These are phyloP conservation scores for Primulina eburnea DNA, from an alignment of 257 asterid species.

Conservation along the genomic window DNA sequence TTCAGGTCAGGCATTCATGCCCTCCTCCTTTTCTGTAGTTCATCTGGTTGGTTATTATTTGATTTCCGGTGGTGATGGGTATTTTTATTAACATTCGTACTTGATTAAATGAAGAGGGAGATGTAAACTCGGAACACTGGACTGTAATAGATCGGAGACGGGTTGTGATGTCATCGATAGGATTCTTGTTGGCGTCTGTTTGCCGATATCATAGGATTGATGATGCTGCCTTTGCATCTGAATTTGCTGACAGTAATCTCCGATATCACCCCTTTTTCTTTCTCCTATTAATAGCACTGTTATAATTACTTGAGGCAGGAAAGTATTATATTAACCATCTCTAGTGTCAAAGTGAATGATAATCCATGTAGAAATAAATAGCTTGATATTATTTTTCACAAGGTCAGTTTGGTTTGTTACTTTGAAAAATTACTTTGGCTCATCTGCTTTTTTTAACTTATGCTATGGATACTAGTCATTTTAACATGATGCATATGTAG, in stretches of 20 bases:
- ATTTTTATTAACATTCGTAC: not conserved
- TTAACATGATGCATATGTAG: not conserved
- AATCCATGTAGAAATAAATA: not conserved
- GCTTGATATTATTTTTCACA: not conserved
- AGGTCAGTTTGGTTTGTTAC: not conserved
- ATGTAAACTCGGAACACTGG: constrained; percentile 34
- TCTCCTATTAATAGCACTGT: not conserved
- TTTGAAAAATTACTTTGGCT: not conserved
- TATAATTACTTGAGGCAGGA: not conserved
- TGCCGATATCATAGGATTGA: constrained; percentile 27
- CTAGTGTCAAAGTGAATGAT: too few relatives aligned
- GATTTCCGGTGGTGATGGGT: not conserved
- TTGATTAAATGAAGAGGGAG: constrained; percentile 36
- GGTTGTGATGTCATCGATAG: constrained; percentile 53
- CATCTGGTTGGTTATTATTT: constrained; percentile 3
- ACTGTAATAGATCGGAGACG: constrained; percentile 52
- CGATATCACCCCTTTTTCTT: constrained; percentile 10
- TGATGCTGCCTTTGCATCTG: constrained; percentile 56
- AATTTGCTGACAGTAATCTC: constrained; percentile 80
- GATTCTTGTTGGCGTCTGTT: constrained; percentile 40
- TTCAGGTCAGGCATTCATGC: constrained; percentile 24
- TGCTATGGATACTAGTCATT: not conserved
- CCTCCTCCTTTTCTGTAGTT: not conserved
- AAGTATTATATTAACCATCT: too few relatives aligned
- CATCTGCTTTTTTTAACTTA: too few relatives aligned